Conservation (phyloP, 345 rosid genomes). For the Gossypium bickii region DNA sequence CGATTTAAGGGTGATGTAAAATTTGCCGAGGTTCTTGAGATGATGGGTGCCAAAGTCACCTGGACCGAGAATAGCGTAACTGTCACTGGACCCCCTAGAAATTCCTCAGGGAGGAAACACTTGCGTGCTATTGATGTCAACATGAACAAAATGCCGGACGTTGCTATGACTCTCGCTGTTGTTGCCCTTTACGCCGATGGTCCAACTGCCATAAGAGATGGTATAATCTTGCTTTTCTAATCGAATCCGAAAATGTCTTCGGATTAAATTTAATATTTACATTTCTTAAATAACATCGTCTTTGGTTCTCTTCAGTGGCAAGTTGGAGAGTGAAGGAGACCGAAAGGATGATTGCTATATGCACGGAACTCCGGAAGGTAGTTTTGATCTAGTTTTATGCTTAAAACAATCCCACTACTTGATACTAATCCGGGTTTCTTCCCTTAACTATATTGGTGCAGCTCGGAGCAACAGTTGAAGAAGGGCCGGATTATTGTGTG, state of each 20-base stretch:
- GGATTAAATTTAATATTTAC: background rate
- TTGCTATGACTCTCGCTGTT: slow-evolving; percentile 97
- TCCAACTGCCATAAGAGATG: slow-evolving; percentile 94
- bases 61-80: slow-evolving; percentile 94
- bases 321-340: slow-evolving; percentile 99
- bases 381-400: background rate
- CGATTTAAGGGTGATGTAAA: slow-evolving; percentile 76
- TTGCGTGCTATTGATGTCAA: slow-evolving; percentile 74
- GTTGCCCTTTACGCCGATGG: slow-evolving; percentile 94
- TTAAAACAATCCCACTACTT: background rate
- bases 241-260: background rate
- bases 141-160: slow-evolving; percentile 99
- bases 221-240: slow-evolving; percentile 30
- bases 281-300: background rate
- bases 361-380: slow-evolving; percentile 94
- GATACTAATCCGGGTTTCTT: background rate
- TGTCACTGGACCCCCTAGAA: slow-evolving; percentile 79
- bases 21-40: slow-evolving; percentile 91
- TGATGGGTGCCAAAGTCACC: slow-evolving; percentile 91
- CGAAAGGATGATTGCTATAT: slow-evolving; percentile 90
- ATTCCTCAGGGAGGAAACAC: slow-evolving; percentile 65
- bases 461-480: slow-evolving; percentile 98
- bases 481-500: slow-evolving; percentile 92
- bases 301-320: slow-evolving; percentile 52
- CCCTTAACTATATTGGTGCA: slow-evolving; percentile 26